Conservation (phyloP, 2,329 filamentous ascomycete genomes). For the Calonectria montana region DNA sequence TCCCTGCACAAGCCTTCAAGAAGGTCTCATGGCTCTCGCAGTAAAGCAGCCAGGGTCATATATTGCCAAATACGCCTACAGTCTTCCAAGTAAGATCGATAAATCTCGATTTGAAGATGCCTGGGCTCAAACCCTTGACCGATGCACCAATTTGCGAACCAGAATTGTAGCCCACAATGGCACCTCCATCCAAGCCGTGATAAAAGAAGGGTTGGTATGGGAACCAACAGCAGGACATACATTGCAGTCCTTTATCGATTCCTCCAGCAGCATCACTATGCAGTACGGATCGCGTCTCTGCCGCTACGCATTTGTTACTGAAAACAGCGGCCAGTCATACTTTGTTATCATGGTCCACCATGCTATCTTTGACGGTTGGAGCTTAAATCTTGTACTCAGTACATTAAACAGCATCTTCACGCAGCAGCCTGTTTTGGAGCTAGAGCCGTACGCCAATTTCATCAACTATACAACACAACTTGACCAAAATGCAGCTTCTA, state of each 20-base stretch:
- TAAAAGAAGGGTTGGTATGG: not conserved
- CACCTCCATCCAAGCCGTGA: not conserved
- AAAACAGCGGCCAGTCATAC: not conserved
- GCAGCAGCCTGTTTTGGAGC: not conserved
- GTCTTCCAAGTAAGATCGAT: not conserved
- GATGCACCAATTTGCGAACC: constrained; percentile 10
- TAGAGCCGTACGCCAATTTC: constrained; percentile 6
- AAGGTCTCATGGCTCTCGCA: constrained; percentile 45
- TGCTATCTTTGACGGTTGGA: constrained; percentile 12
- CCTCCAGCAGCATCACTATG: not conserved
- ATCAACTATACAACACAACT: constrained; percentile 3
- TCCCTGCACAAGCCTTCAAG: constrained; percentile 50
- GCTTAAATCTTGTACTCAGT: not conserved
- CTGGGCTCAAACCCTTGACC: not conserved
- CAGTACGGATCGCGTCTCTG: constrained; percentile 1
- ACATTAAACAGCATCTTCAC: not conserved
- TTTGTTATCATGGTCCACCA: constrained; percentile 7
- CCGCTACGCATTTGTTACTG: constrained; percentile 7
- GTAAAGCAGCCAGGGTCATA: constrained; percentile 22
- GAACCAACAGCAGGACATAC: not conserved
- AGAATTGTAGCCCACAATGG: not conserved
- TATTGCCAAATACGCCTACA: constrained; percentile 13
- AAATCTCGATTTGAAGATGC: not conserved
- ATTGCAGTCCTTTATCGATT: not conserved
- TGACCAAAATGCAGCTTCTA: not conserved